A percentile compares a stretch with the other conserved stretches of the same genome.
These are phyloP conservation scores for Oldenlandia corymbosa DNA, from an alignment of 257 asterid species.

Conservation along the genomic window DNA sequence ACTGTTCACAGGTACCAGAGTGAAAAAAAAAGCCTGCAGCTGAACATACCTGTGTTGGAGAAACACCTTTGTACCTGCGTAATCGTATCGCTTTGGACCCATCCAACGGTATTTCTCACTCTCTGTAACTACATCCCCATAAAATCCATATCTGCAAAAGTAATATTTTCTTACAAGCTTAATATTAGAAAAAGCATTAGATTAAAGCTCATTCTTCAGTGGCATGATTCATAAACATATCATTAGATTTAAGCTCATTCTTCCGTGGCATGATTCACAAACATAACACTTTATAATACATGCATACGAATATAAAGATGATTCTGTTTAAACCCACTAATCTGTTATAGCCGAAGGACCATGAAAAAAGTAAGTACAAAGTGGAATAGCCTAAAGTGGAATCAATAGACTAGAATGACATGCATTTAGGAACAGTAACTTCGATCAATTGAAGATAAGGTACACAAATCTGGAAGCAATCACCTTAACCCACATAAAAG, in stretches of 20 bases:
- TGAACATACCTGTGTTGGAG: conserved; percentile 78
- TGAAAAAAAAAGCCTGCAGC: neutral
- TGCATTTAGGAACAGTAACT: neutral
- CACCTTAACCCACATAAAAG: neutral
- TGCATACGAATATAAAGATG: too few species aligned
- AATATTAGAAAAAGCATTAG: neutral
- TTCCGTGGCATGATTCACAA: too few species aligned
- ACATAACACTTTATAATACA: too few species aligned
- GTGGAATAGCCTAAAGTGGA: neutral
- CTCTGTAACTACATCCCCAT: conserved; percentile 96
- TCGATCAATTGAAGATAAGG: neutral
- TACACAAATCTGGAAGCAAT: neutral
- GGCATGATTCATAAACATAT: neutral
- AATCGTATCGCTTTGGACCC: conserved; percentile 96
- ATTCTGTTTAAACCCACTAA: too few species aligned
- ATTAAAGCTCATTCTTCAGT: neutral
- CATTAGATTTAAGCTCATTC: too few species aligned
- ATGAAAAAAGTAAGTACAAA: too few species aligned
- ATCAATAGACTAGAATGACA: neutral
- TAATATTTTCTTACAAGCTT: neutral
- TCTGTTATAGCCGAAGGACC: too few species aligned
- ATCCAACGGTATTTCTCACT: conserved; percentile 95
- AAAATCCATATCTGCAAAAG: conserved; percentile 75
- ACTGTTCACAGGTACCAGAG: neutral
- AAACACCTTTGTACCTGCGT: conserved; percentile 97